Evolutionary conservation across 148 eudicot genomes (phyloP), one percentile per base, ranked within the genome.

Genomic region (Amaranthus hypochondriacus): DNA sequence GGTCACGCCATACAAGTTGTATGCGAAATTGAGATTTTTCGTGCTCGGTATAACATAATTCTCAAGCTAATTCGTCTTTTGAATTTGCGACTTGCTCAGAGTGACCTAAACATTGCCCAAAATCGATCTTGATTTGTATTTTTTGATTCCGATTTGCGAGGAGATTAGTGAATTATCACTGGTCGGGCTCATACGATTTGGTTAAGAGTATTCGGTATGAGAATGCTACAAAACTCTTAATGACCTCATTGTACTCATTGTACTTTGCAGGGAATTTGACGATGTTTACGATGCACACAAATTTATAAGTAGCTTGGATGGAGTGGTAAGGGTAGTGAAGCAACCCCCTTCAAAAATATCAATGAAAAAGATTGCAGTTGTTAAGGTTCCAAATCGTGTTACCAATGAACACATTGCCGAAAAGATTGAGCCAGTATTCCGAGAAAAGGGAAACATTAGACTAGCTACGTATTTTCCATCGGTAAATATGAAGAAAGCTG

Each of bases 401-500:
- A 89, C 90, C 3, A 87, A 92, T 72, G 87, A 82, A 12, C 78
- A 89, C 78, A 89, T 95, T 78, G 82, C 85, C 6, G 86, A 83
- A 62, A 81, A 81, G 28, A 83, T 95, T 57, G 83, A 88, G 73
- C 90, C 96, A 47, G 70, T 88, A 42, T 95, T 78, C 76, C 85
- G 77, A 65, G 58, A 82, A 62, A 95, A 88, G 81, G 93, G 96
- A 28, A 90, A 95, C 79, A 73, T 95, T 66, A 90, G 98, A 78
- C 84, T 95, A 51, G 93, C 85, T 15, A 95, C 97, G 49, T 90
- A 90, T 81, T 95, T 95, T 78, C 89, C 96, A 2, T 92, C 98
- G 9, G 86, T 88, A 59, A 89, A 95, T 70, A 92, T 92, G 97
- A 89, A 78, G 74, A 89, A 81, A 80, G 76, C 74, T 1, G 73